phyloP scores from a whole-genome alignment of 2,329 filamentous ascomycete species.

The Aspergillus terreus region DNA sequence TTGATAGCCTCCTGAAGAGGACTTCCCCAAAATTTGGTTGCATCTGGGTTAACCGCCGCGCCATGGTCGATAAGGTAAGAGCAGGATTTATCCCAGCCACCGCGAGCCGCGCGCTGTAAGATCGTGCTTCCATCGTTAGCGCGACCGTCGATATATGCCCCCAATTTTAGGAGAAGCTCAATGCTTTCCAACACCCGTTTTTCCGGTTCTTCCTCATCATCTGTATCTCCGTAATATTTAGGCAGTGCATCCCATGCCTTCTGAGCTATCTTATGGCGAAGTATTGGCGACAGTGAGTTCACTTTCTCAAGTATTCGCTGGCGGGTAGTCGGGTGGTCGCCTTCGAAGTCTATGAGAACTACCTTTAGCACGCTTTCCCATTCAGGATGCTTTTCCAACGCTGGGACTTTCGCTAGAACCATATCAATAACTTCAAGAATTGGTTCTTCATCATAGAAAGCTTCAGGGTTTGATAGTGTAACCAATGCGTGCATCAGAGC shows the following conservation, averaged over 20 bases:
- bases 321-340: accelerated
- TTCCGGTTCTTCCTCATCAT: neutral
- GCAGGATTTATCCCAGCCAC: neutral
- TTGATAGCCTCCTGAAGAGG: conserved; percentile 16
- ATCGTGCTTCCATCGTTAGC: neutral
- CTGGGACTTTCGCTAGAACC: neutral
- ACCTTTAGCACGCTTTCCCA: neutral
- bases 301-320: neutral
- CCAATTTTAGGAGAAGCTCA: neutral
- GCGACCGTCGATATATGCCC: neutral
- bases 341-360: neutral
- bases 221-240: neutral
- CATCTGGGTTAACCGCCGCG: neutral
- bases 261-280: neutral
- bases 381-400: neutral
- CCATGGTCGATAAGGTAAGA: neutral
- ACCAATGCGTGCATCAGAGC: too few relatives aligned
- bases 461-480: too few relatives aligned
- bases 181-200: neutral
- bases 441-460: too few relatives aligned
- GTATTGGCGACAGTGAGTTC: neutral
- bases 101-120: neutral
- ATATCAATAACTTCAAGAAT: neutral
- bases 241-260: neutral
- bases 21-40: neutral